Percentiles rank a stretch among this genome's conserved stretches.
phyloP scores from a whole-genome alignment of 495 filamentous ascomycete genomes.

The Podospora tetraspora region DNA sequence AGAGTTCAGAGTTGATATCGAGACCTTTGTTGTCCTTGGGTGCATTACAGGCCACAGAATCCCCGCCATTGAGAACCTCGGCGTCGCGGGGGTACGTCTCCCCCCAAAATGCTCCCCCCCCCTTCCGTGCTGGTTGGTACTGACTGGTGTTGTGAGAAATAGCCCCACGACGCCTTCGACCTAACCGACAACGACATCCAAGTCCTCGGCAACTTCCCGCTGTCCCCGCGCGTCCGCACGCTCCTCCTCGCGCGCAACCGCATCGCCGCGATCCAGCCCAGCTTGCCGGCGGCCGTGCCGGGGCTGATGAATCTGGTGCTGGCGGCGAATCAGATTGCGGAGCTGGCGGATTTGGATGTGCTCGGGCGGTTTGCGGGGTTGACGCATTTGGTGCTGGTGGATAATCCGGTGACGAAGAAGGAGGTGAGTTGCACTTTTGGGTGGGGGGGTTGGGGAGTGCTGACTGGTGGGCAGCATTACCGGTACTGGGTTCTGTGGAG shows the following conservation, averaged over 20 bases:
- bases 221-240: constrained; percentile 77
- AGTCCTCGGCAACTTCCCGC: constrained; percentile 85
- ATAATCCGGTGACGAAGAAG: constrained; percentile 86
- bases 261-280: constrained; percentile 70
- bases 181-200: constrained; percentile 98
- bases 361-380: constrained; percentile 61
- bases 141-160: neutral
- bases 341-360: constrained; percentile 85
- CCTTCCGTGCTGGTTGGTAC: too few relatives aligned
- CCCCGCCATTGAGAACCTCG: constrained; percentile 94
- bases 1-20: constrained; percentile 85
- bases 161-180: constrained; percentile 89
- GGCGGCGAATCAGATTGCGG: constrained; percentile 66
- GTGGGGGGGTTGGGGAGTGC: neutral
- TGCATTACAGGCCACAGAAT: constrained; percentile 88
- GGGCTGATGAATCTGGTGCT: constrained; percentile 73
- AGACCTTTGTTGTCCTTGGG: constrained; percentile 32
- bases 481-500: constrained; percentile 87
- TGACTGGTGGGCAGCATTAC: constrained; percentile 61
- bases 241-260: constrained; percentile 89
- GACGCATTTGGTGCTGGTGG: constrained; percentile 73
- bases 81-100: constrained; percentile 72
- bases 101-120: constrained; percentile 14
- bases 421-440: constrained; percentile 57
- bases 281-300: constrained; percentile 66